A percentile compares a stretch with the other conserved stretches of the same genome.
Conservation (phyloP, 2,329 filamentous ascomycete species). For the Nectriaceae sp. region DNA sequence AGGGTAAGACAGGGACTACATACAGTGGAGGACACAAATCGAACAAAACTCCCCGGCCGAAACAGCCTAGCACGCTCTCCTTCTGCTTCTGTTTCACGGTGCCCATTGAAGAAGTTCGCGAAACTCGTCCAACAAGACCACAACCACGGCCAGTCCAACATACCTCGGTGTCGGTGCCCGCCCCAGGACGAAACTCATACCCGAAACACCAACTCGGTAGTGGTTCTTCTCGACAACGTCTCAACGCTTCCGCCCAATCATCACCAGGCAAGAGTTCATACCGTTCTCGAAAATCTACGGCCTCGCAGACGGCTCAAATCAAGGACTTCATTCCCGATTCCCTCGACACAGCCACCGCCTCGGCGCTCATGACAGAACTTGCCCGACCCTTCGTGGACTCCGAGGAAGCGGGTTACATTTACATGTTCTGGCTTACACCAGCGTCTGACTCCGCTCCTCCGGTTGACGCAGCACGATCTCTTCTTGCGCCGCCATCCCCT, state of each 20-base stretch:
- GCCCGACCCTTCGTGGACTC: constrained; percentile 68
- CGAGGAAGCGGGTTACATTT: constrained; percentile 86
- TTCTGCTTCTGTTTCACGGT: constrained; percentile 58
- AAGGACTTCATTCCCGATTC: constrained; percentile 65
- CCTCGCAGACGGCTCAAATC: constrained; percentile 33
- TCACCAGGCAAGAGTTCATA: constrained; percentile 33
- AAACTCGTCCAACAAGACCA: constrained; percentile 44
- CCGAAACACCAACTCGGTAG: constrained; percentile 15
- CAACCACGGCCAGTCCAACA: constrained; percentile 49
- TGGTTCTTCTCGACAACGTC: constrained; percentile 11
- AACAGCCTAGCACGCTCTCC: constrained; percentile 31
- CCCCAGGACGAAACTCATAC: constrained; percentile 12
- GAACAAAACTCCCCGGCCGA: constrained; percentile 19
- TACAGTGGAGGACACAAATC: constrained; percentile 18
- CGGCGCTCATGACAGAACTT: constrained; percentile 74
- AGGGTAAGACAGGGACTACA: constrained; percentile 19
- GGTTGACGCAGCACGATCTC: constrained; percentile 58
- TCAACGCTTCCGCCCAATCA: constrained; percentile 17
- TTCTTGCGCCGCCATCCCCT: constrained; percentile 54
- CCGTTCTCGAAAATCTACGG: constrained; percentile 32
- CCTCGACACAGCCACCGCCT: constrained; percentile 67
- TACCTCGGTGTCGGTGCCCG: constrained; percentile 23
- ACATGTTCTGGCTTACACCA: constrained; percentile 96
- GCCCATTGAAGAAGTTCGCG: constrained; percentile 45
- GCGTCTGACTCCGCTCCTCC: constrained; percentile 54